Conservation (phyloP, 2,329 filamentous ascomycete species). For the Chrysoporthe puriensis region DNA sequence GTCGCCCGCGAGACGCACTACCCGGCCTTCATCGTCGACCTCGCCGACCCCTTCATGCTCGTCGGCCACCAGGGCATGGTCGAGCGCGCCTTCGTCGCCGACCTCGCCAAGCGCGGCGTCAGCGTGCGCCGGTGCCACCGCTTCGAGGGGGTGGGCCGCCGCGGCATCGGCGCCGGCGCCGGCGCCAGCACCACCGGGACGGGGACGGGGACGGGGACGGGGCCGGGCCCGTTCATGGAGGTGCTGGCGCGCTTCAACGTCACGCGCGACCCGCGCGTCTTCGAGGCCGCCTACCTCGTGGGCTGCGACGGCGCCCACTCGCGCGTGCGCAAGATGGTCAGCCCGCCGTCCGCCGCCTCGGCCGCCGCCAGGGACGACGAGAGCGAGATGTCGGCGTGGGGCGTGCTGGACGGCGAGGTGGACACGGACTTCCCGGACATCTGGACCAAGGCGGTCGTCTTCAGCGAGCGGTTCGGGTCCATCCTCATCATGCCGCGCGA, state of each 20-base stretch:
- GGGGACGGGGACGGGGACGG: too few species aligned
- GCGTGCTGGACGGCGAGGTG: constrained; percentile 71
- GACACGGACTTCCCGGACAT: constrained; percentile 76
- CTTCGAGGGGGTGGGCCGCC: constrained; percentile 40
- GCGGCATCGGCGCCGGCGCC: constrained; percentile 33
- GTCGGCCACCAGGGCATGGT: constrained; percentile 62
- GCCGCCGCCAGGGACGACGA: constrained; percentile 61
- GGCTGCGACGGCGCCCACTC: constrained; percentile 66
- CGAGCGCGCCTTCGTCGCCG: constrained; percentile 58
- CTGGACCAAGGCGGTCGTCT: constrained; percentile 74
- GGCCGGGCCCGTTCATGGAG: constrained; percentile 38
- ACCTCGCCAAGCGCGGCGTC: constrained; percentile 54
- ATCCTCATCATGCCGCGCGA: constrained; percentile 77
- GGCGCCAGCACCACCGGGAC: too few species aligned
- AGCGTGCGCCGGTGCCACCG: constrained; percentile 45
- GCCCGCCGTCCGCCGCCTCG: constrained; percentile 39
- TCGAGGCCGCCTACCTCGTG: constrained; percentile 23
- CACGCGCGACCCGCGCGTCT: constrained; percentile 37
- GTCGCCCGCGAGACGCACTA: constrained; percentile 48
- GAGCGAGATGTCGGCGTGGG: constrained; percentile 62
- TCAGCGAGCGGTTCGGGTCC: constrained; percentile 68
- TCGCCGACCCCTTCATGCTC: constrained; percentile 40
- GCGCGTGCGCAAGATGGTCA: constrained; percentile 67
- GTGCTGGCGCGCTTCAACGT: constrained; percentile 46
- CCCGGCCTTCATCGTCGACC: constrained; percentile 37